Percentiles rank a stretch among this genome's conserved stretches.
Evolutionary conservation across 2,329 filamentous ascomycete species (phyloP).

Genomic region (Pyrenochaeta sp.): DNA sequence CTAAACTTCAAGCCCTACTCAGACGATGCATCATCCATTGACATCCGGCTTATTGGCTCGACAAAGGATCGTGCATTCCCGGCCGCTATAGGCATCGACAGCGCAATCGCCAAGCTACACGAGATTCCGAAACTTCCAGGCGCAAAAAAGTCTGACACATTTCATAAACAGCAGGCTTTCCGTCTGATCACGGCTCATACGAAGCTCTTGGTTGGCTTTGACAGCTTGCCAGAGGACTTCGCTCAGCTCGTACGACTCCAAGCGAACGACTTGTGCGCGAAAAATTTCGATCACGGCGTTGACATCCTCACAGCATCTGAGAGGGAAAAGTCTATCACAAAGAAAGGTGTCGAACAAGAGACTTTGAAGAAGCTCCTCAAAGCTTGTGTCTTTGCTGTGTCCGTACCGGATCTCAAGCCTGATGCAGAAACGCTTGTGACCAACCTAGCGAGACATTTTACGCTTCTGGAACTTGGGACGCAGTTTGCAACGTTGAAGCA

Average conservation of each 20-base stretch:
- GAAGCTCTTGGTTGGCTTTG: slow-evolving; percentile 88
- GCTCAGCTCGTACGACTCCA: slow-evolving; percentile 85
- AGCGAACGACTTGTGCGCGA: slow-evolving; percentile 81
- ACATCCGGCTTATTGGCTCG: slow-evolving; percentile 87
- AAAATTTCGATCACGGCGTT: slow-evolving; percentile 75
- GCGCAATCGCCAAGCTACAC: slow-evolving; percentile 86
- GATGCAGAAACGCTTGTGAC: slow-evolving; percentile 79
- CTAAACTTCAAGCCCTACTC: slow-evolving; percentile 84
- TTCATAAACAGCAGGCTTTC: slow-evolving; percentile 94
- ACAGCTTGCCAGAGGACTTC: slow-evolving; percentile 89
- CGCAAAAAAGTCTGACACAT: slow-evolving; percentile 75
- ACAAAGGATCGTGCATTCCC: slow-evolving; percentile 90
- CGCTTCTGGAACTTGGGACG: slow-evolving; percentile 86
- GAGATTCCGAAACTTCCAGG: slow-evolving; percentile 73
- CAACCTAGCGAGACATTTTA: slow-evolving; percentile 88
- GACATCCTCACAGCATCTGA: slow-evolving; percentile 78
- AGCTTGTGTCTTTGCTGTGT: slow-evolving; percentile 84
- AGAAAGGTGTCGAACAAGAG: slow-evolving; percentile 84
- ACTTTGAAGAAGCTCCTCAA: slow-evolving; percentile 88
- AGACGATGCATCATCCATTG: slow-evolving; percentile 87
- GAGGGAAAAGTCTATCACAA: slow-evolving; percentile 81
- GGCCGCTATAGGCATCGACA: slow-evolving; percentile 83
- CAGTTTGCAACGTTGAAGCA: slow-evolving; percentile 85
- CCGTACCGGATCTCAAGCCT: slow-evolving; percentile 79
- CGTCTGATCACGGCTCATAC: slow-evolving; percentile 87